phyloP scores from a whole-genome alignment of 2,329 filamentous ascomycete genomes.

The Bipolaris oryzae region DNA sequence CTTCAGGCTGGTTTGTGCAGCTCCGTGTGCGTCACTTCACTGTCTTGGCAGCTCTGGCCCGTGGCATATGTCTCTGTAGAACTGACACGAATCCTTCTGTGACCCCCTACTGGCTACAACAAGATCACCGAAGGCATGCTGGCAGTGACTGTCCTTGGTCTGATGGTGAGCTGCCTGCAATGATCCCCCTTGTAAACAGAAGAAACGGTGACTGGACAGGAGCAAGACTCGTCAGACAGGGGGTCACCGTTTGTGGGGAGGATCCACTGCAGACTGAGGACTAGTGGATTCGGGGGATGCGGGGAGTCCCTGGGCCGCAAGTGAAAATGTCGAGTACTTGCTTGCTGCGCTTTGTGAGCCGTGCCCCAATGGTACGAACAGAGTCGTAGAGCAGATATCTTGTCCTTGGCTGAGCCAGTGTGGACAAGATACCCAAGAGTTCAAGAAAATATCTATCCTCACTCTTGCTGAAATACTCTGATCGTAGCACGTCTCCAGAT shows the following conservation, averaged over 20 bases:
- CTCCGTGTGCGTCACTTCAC: slow-evolving; percentile 2
- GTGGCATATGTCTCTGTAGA: background rate
- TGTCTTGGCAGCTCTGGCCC: background rate
- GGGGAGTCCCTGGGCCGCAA: background rate
- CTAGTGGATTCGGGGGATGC: background rate
- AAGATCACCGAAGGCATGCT: background rate
- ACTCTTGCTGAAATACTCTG: background rate
- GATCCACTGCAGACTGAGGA: background rate
- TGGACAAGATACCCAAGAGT: background rate
- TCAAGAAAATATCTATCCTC: background rate
- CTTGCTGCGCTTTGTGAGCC: background rate
- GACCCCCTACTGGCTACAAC: slow-evolving; percentile 1
- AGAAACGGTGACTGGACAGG: background rate
- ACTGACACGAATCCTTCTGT: background rate
- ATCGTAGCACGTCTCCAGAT: background rate
- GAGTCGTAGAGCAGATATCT: background rate
- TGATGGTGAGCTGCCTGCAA: background rate
- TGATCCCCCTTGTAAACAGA: background rate
- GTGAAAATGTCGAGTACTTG: background rate
- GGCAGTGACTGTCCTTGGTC: background rate
- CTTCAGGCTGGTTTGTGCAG: background rate
- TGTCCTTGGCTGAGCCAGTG: background rate
- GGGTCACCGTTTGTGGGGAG: background rate
- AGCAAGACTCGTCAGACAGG: background rate
- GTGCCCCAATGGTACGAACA: background rate